Base-by-base conservation (phyloP, 331 rosid species). In the Dryas integrifolia region DNA sequence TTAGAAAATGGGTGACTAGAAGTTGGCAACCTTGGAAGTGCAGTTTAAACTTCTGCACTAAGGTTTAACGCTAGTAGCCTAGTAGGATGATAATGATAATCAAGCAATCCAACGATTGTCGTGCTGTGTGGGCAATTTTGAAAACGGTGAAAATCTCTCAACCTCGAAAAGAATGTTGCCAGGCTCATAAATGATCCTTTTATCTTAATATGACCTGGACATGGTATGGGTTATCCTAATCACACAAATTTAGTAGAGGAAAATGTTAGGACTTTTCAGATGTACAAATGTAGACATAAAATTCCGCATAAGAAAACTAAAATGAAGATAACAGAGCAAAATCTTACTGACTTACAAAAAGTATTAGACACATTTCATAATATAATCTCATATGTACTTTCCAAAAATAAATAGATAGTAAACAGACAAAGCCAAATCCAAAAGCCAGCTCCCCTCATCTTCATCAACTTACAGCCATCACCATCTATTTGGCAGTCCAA, bases 401-500 rank as follows among this genome's bases (percentile, higher is more conserved):
- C 67, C 60, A 69, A 64, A 72, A 26, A 58, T 35, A 77, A 74
- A 61, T 52, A 72, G 85, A 69, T 62, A 61, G 78, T 69, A 59
- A 69, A 75, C 72, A 74, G 79, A 74, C 67, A 74, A 68, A 61
- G 74, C 74, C 74, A 70, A 52, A 70, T 70, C 73, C 58, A 65
- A 80, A 80, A 81, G 83, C 80, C 67, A 78, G 83, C 72, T 83
- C 67, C 77, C 55, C 55, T 48, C 50, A 14, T 71, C 72, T 61
- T 70, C 12, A 82, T 67, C 79, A 80, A 75, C 85, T 73, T 70
- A 67, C 80, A 70, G 83, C 87, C 80, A 70, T 57, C 66, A 77
- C 72, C 76, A 85, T 68, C 81, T 69, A 61, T 82, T 73, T 60
- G 76, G 83, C 65, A 81, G 77, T 80, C 69, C 79, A 67, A 80